phyloP scores from a whole-genome alignment of 2,329 filamentous ascomycete genomes.

The Calonectria hawksworthii region DNA sequence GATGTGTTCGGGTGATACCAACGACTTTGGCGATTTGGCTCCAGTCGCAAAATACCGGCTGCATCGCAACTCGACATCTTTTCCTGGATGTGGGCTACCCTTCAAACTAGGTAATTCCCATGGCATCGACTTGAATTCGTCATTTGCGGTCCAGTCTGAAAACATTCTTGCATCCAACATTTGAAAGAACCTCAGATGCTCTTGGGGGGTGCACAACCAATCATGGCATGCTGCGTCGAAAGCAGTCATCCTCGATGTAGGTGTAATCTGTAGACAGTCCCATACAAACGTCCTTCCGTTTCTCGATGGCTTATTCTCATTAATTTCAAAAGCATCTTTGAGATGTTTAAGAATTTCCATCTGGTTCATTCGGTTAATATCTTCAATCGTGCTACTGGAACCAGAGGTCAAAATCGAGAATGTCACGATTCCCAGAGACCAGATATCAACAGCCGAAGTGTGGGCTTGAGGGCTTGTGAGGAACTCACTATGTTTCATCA shows the following conservation, averaged over 20 bases:
- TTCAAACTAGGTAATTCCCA: slow-evolving; percentile 48
- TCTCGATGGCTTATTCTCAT: slow-evolving; percentile 36
- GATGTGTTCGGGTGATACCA: not conserved
- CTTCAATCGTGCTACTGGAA: slow-evolving; percentile 34
- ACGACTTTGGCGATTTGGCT: not conserved
- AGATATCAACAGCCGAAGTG: slow-evolving; percentile 63
- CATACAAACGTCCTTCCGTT: slow-evolving; percentile 48
- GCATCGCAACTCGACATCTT: slow-evolving; percentile 18
- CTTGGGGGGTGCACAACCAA: slow-evolving; percentile 52
- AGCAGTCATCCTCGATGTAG: slow-evolving; percentile 47
- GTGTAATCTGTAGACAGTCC: slow-evolving; percentile 48
- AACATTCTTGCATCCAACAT: slow-evolving; percentile 48
- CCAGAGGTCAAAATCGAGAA: slow-evolving; percentile 52
- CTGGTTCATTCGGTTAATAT: slow-evolving; percentile 48
- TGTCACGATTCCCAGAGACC: slow-evolving; percentile 64
- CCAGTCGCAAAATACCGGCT: slow-evolving; percentile 37
- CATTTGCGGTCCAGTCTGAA: slow-evolving; percentile 43
- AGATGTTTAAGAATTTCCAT: slow-evolving; percentile 40
- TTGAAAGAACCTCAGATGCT: slow-evolving; percentile 50
- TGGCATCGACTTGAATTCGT: slow-evolving; percentile 51
- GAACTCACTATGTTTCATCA: slow-evolving; percentile 56
- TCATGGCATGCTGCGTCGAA: slow-evolving; percentile 47
- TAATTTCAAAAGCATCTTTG: slow-evolving; percentile 27
- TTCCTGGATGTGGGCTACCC: slow-evolving; percentile 13
- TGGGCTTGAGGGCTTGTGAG: slow-evolving; percentile 32